phyloP scores from a whole-genome alignment of 805 yeast genomes.

The Torulaspora microellipsoides region DNA sequence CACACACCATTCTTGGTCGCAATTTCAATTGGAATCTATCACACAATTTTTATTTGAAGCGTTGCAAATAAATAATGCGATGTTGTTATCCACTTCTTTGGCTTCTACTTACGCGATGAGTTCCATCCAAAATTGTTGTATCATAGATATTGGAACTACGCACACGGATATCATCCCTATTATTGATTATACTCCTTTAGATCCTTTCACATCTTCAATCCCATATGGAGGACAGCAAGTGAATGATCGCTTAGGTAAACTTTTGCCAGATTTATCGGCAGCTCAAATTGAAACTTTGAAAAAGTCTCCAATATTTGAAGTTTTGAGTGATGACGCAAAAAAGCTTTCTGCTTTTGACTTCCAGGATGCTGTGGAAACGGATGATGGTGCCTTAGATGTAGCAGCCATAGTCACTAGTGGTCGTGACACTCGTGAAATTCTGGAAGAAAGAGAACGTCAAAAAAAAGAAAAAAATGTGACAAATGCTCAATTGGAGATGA shows the following conservation, averaged over 20 bases:
- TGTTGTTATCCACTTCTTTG: slow-evolving; percentile 61
- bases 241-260: slow-evolving; percentile 46
- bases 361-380: slow-evolving; percentile 44
- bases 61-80: slow-evolving; percentile 66
- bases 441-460: slow-evolving; percentile 57
- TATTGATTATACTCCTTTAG: slow-evolving; percentile 62
- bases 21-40: slow-evolving; percentile 58
- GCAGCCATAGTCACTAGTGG: slow-evolving; percentile 84
- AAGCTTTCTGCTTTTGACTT: slow-evolving; percentile 57
- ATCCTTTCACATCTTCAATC: slow-evolving; percentile 48
- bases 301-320: slow-evolving; percentile 70
- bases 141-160: slow-evolving; percentile 75
- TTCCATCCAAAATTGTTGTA: slow-evolving; percentile 56
- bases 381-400: slow-evolving; percentile 78
- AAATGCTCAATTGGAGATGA: slow-evolving; percentile 70
- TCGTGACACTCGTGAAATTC: slow-evolving; percentile 57
- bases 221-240: slow-evolving; percentile 62
- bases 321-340: slow-evolving; percentile 63
- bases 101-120: slow-evolving; percentile 75
- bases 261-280: slow-evolving; percentile 54
- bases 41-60: slow-evolving; percentile 73
- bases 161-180: slow-evolving; percentile 77
- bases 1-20: slow-evolving; percentile 66
- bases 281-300: slow-evolving; percentile 72
- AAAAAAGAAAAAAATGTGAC: slow-evolving; percentile 34